Evolutionary conservation across 2,329 filamentous ascomycete genomes (phyloP).

Genomic region (Cladosporium cucumerinum): DNA sequence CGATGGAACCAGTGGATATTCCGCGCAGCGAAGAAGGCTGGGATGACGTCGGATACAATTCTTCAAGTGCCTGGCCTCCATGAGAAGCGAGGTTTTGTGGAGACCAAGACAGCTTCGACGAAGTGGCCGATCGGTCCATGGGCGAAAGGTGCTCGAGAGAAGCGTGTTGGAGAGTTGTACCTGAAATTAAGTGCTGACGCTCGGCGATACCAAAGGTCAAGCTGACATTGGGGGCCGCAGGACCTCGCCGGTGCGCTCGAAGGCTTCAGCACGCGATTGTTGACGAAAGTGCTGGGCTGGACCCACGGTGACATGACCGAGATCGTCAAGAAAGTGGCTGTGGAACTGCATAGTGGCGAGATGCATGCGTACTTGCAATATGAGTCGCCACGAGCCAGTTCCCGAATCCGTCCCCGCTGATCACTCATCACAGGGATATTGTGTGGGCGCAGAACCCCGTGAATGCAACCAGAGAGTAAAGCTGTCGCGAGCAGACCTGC

Average conservation of each 20-base stretch:
- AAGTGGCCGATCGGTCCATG: constrained; percentile 16
- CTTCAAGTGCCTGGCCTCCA: neutral
- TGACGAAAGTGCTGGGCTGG: constrained; percentile 19
- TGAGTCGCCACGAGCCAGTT: neutral
- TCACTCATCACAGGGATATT: neutral
- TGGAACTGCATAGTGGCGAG: constrained; percentile 16
- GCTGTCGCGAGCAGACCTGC: neutral
- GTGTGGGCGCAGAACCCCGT: constrained; percentile 19
- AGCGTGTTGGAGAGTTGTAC: constrained; percentile 16
- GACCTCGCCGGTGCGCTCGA: constrained; percentile 16
- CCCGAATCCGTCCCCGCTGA: neutral
- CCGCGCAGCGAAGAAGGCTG: constrained; percentile 5
- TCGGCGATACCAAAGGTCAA: neutral
- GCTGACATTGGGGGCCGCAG: neutral
- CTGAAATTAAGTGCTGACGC: neutral
- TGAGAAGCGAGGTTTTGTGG: constrained; percentile 3
- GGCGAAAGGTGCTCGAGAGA: constrained; percentile 13
- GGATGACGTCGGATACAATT: constrained; percentile 10
- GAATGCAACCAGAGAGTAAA: neutral
- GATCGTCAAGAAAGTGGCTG: constrained; percentile 6
- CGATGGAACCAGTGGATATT: neutral
- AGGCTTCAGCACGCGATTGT: constrained; percentile 16
- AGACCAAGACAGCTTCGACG: neutral
- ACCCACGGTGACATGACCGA: constrained; percentile 13
- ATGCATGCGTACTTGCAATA: constrained; percentile 18